Evolutionary conservation across 257 asterid genomes (phyloP), one percentile per base, ranked within the genome.

Genomic region (Voacanga thouarsii): DNA sequence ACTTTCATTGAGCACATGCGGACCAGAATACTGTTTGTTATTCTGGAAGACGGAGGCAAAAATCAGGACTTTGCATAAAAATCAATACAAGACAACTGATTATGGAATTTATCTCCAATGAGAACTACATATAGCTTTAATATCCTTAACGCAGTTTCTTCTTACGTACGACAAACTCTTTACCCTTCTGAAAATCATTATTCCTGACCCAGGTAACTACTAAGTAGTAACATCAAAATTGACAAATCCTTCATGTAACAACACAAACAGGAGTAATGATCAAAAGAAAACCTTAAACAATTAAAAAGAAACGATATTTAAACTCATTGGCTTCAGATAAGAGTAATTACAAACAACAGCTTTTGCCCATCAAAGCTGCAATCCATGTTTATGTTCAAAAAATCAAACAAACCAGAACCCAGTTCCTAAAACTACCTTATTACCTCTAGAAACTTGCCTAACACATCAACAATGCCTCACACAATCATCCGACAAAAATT

Each of bases 381-480:
- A 9, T 3, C 28, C 67, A 6, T 18, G 10, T 21, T 55, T 30
- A 39, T 69, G 14, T 37, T 21, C 30, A 67, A 51, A 50, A 12
- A 53, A n/a, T 30, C 23, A 78, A 78, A 30, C 4, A 60, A 16
- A 16, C 49, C 45, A 59, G 51, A 75, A 43, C 47, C 66, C 72
- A 74, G 51, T 49, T 75, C 76, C 56, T 21, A 74, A 65, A 76
- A 74, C 71, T 30, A 66, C 51, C 55, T 39, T 57, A 79, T 23
- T 50, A 6, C 12, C 19, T 50, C 69, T 24, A 53, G 16, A 63
- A 1, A 14, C 16, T 67, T 4, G 51, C 9, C 10, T 7, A 67
- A 18, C 72, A 67, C 11, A 39, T 33, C 14, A 63, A 63, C 69
- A 14, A 26, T 63, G 43, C 21, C 69, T 26, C 12, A 26, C 43